phyloP scores from a whole-genome alignment of 1,139 yeast genomes.

The Lodderomyces elongisporus region DNA sequence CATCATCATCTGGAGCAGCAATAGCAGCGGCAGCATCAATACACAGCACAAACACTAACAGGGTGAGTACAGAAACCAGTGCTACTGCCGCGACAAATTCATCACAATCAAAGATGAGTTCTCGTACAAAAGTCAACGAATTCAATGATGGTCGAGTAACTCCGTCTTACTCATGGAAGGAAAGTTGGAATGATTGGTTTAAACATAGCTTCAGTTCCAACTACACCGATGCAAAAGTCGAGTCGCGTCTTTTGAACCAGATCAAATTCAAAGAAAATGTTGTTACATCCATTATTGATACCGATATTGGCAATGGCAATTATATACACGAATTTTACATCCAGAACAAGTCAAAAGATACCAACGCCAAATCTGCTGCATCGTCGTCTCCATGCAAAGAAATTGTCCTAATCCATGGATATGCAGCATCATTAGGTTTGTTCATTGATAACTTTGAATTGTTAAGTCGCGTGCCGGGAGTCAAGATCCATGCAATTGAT shows the following conservation, averaged over 20 bases:
- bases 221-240: slow-evolving; percentile 28
- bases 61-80: no score
- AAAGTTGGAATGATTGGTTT: slow-evolving; percentile 37
- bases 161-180: slow-evolving; percentile 23
- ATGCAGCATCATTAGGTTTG: slow-evolving; percentile 44
- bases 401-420: slow-evolving; percentile 43
- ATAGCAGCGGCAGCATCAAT: no score
- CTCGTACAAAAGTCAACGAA: slow-evolving; percentile 12
- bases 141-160: slow-evolving; percentile 16
- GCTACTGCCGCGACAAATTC: no score
- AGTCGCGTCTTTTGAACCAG: slow-evolving; percentile 33
- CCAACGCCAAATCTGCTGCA: neutral
- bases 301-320: slow-evolving; percentile 43
- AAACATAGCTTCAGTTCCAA: slow-evolving; percentile 23
- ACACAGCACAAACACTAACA: no score
- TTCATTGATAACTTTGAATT: slow-evolving; percentile 39
- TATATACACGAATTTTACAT: slow-evolving; percentile 57
- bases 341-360: slow-evolving; percentile 21
- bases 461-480: slow-evolving; percentile 37
- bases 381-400: slow-evolving; percentile 17
- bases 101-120: no score
- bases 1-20: no score
- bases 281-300: slow-evolving; percentile 34
- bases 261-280: slow-evolving; percentile 50
- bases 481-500: slow-evolving; percentile 42